Base-by-base conservation (phyloP, 345 rosid genomes). In the Camelina sativa region DNA sequence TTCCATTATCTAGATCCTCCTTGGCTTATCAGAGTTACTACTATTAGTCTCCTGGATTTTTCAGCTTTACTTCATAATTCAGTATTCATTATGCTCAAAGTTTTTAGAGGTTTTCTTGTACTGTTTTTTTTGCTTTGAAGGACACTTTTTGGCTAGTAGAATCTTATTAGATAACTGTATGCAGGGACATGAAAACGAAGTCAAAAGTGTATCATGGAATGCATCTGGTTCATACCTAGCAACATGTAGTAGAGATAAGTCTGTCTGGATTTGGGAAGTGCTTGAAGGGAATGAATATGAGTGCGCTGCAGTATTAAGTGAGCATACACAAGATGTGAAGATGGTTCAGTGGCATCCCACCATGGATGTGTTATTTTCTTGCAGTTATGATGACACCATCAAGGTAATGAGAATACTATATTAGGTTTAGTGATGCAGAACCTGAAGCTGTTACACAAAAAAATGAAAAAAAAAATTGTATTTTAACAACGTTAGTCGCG, bases 281-380 rank as follows among this genome's bases (percentile, higher is more conserved):
- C 81, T 85, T 83, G 89, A 88, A 3, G 96, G 88, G 60, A 90
- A 90, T 67, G 99, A 95, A 64, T 92, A 83, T 56, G 97, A 92
- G 30, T 90, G 96, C 72, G 89, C 82, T 78, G 80, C 94, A 11
- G 96, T 92, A 56, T 81, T 92, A 84, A 93, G 80, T 83, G 97
- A 93, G n/a, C 99, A 95, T 66, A 80, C 91, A 22, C 96, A 95
- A 74, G 97, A 92, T 84, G 99, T 95, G 50, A 95, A 89, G 80
- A 90, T 92, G 97, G 93, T 92, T 63, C 84, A 83, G 75, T 95
- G 99, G 99, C 99, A 95, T 80, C 99, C 97, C 4, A 88, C 88
- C 41, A 38, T 88, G 88, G 97, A 90, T 80, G 56, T 95, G 50
- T 83, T 95, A 65, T 90, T 95, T 79, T 92, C 99, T 38, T 95